A percentile compares a stretch with the other conserved stretches of the same genome.
Evolutionary conservation across 2,329 filamentous ascomycete species (phyloP).

Genomic region (Venturia asperata): DNA sequence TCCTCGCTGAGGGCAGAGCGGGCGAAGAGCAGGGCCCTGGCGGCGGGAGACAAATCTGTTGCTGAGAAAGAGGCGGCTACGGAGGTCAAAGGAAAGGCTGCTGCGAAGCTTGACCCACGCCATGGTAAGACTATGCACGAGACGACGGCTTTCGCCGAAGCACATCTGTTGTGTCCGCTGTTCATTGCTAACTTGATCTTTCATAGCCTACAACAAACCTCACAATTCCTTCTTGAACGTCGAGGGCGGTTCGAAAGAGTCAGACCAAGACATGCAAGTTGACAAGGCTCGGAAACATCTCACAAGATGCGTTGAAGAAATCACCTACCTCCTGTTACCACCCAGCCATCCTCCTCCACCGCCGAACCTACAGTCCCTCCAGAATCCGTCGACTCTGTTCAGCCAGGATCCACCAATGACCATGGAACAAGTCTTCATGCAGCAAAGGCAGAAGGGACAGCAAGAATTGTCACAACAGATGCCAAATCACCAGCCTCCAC

Average conservation of each 20-base stretch:
- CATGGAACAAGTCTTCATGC: conserved; percentile 53
- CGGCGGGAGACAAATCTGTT: conserved; percentile 46
- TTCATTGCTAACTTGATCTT: conserved; percentile 24
- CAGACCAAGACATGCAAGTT: conserved; percentile 51
- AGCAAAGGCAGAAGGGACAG: conserved; percentile 48
- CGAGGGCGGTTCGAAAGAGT: conserved; percentile 40
- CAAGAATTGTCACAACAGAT: conserved; percentile 35
- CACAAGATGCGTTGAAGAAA: conserved; percentile 60
- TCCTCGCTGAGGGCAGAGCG: conserved; percentile 79
- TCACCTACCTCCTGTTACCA: conserved; percentile 61
- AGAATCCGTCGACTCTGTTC: conserved; percentile 33
- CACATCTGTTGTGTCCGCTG: not conserved
- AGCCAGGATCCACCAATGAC: conserved; percentile 46
- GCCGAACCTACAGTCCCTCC: conserved; percentile 32
- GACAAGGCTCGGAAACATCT: conserved; percentile 58
- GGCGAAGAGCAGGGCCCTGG: conserved; percentile 54
- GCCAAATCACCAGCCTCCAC: conserved; percentile 57
- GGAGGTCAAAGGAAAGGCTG: conserved; percentile 30
- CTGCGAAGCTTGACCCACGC: conserved; percentile 2
- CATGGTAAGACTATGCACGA: not conserved
- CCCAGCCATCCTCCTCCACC: conserved; percentile 54
- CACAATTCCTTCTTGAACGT: conserved; percentile 47
- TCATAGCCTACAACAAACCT: conserved; percentile 40
- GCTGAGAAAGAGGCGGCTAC: conserved; percentile 34
- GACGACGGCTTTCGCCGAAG: not conserved